phyloP scores from a whole-genome alignment of 495 filamentous ascomycete genomes.

The Xylaria venustula region DNA sequence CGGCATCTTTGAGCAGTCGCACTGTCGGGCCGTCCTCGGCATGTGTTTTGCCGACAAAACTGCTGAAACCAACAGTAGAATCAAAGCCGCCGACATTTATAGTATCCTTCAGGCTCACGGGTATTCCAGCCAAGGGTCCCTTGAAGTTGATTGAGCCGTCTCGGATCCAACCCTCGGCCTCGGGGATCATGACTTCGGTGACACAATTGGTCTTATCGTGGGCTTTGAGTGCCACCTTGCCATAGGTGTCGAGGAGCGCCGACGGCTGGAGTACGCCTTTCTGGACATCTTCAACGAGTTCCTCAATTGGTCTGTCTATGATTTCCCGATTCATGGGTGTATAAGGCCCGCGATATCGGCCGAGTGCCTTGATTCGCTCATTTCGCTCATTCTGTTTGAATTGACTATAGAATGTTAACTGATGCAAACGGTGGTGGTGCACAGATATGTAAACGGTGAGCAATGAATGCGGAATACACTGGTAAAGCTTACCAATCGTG shows the following conservation, averaged over 20 bases:
- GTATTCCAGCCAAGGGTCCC: conserved; percentile 87
- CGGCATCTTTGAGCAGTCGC: conserved; percentile 81
- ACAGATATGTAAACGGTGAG: neutral
- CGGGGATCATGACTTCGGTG: conserved; percentile 82
- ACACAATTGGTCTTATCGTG: conserved; percentile 88
- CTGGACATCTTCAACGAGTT: conserved; percentile 78
- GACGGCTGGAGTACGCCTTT: conserved; percentile 60
- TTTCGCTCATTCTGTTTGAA: conserved; percentile 76
- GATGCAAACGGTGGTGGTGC: neutral
- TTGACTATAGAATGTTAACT: conserved; percentile 52
- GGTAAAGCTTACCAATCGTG: conserved; percentile 52
- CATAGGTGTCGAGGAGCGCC: conserved; percentile 83
- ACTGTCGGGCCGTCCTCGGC: conserved; percentile 71
- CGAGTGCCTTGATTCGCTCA: conserved; percentile 63
- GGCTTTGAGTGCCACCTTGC: conserved; percentile 81
- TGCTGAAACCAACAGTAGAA: conserved; percentile 77
- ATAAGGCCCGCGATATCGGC: conserved; percentile 64
- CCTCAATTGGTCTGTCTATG: conserved; percentile 70
- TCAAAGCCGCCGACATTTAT: conserved; percentile 86
- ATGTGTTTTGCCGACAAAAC: conserved; percentile 64
- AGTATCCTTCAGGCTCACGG: conserved; percentile 85
- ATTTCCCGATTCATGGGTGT: conserved; percentile 59
- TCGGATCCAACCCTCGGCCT: conserved; percentile 73
- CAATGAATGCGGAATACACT: neutral
- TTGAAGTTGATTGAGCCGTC: conserved; percentile 64